These are phyloP conservation scores for Emmonsiellopsis sp. DNA, from an alignment of 2,329 filamentous ascomycete genomes.

Conservation along the genomic window DNA sequence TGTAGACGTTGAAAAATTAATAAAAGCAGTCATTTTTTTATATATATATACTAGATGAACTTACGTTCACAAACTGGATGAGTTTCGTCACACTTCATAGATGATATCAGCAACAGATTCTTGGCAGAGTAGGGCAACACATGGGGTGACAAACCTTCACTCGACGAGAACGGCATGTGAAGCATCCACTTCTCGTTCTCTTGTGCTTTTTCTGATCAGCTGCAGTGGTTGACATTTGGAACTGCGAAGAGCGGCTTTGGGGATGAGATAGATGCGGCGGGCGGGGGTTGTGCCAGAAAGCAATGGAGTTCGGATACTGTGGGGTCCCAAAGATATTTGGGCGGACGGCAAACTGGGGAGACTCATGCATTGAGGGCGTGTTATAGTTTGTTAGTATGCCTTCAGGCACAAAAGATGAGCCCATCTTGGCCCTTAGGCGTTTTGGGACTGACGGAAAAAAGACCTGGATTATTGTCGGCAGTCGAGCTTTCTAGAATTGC, in stretches of 20 bases:
- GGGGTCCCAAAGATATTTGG: not conserved
- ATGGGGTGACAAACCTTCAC: slow-evolving; percentile 52
- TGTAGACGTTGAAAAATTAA: slow-evolving; percentile 18
- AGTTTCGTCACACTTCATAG: slow-evolving; percentile 71
- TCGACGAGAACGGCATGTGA: slow-evolving; percentile 77
- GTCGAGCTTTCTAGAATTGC: slow-evolving; percentile 13
- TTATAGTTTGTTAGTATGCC: not conserved
- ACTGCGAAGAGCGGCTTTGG: slow-evolving; percentile 25
- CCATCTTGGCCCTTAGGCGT: not conserved
- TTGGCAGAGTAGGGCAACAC: slow-evolving; percentile 6
- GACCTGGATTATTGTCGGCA: not conserved
- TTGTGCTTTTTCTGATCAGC: slow-evolving; percentile 80
- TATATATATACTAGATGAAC: slow-evolving; percentile 22
- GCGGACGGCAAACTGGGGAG: not conserved
- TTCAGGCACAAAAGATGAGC: slow-evolving; percentile 1
- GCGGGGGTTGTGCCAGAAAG: slow-evolving; percentile 34
- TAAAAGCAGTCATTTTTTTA: slow-evolving; percentile 9
- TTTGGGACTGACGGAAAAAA: not conserved
- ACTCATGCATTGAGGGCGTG: not conserved
- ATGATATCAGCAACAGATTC: slow-evolving; percentile 1
- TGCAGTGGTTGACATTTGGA: slow-evolving; percentile 13
- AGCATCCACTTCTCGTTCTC: slow-evolving; percentile 87
- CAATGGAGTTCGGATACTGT: slow-evolving; percentile 32
- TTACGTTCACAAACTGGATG: slow-evolving; percentile 73
- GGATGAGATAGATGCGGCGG: slow-evolving; percentile 12